Evolutionary conservation across 2,329 filamentous ascomycete genomes (phyloP), one percentile per base, ranked within the genome.

Genomic region (Alternaria burnsii): DNA sequence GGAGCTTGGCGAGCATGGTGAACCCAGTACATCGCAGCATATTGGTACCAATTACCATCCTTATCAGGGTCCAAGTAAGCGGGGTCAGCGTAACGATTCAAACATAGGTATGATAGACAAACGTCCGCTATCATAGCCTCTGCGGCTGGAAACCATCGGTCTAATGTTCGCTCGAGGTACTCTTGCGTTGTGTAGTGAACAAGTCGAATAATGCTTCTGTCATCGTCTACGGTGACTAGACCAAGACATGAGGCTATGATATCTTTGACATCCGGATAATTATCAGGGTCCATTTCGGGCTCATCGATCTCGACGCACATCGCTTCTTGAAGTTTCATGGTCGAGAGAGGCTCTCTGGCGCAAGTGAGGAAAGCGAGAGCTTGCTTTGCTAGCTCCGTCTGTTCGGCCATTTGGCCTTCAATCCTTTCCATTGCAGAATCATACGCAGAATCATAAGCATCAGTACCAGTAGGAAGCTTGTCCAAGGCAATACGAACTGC

Each of bases 141-240:
- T 7, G 32, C 32, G 1, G 0, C 14, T 0, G 32, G 12, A 1
- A 16, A 34, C 32, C 32, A 34, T 1, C 12, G 32, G 6, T 16
- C 14, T 14, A 34, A 1, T 14, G 32, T 34, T 0, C 32, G 32
- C 32, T 34, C 14, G 3, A 34, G 32, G 14, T 34, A 34, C 14
- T 34, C 32, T 3, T 34, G 32, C 3, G 32, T 34, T 1, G 32
- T 34, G 14, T 34, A 16, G 14, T 34, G 32, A 34, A 34, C 32
- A 16, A 34, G 32, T 16, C 14, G 32, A 7, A 16, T 34, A 0
- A 34, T 34, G 5, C 0, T 0, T 0, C 32, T 7, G 0, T 34
- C 32, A 1, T 34, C 32, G 1, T 34, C 11, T 16, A 34, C 5
- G 0, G 32, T 34, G 0, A 34, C 14, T 16, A 34, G 12, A 3